phyloP scores from a whole-genome alignment of 768 basidiomycete genomes.

The Pilatotrama ljubarskyi region DNA sequence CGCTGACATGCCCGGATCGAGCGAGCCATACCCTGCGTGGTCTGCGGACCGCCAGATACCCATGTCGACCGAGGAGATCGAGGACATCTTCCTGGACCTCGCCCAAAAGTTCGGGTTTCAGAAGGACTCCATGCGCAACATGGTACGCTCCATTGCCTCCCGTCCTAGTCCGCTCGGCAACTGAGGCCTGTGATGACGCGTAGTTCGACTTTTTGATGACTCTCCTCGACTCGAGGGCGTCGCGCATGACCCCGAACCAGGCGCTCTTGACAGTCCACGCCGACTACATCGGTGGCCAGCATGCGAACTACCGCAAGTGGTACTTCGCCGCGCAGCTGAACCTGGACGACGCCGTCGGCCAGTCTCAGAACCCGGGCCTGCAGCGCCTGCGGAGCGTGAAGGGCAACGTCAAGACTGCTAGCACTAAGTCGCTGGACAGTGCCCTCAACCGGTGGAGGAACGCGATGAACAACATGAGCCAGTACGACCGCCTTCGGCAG shows the following conservation, averaged over 20 bases:
- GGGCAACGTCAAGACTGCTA: conserved; percentile 52
- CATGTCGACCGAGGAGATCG: conserved; percentile 96
- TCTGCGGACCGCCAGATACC: conserved; percentile 90
- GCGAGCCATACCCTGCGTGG: conserved; percentile 93
- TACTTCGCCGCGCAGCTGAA: conserved; percentile 99
- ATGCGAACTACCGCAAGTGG: conserved; percentile 99
- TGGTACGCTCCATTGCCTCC: conserved; percentile 49
- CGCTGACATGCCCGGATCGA: conserved; percentile 31
- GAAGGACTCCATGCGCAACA: conserved; percentile 93
- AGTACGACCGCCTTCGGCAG: conserved; percentile 96
- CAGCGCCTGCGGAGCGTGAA: conserved; percentile 87
- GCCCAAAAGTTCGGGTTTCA: conserved; percentile 99
- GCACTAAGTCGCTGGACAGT: conserved; percentile 84
- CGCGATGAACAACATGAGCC: conserved; percentile 99
- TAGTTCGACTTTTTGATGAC: conserved; percentile 99
- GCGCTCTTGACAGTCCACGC: conserved; percentile 96
- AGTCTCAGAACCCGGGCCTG: conserved; percentile 90
- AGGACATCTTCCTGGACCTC: conserved; percentile 97
- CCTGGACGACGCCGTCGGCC: conserved; percentile 97
- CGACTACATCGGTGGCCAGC: conserved; percentile 97
- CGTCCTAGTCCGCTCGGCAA: neutral
- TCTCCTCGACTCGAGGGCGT: conserved; percentile 95
- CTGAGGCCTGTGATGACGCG: conserved; percentile 15
- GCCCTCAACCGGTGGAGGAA: conserved; percentile 95
- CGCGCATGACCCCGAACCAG: conserved; percentile 95